Base-by-base conservation (phyloP, 225 moss, liverwort and hornwort genomes). In the Bryoerythrophyllum caledonicum region DNA sequence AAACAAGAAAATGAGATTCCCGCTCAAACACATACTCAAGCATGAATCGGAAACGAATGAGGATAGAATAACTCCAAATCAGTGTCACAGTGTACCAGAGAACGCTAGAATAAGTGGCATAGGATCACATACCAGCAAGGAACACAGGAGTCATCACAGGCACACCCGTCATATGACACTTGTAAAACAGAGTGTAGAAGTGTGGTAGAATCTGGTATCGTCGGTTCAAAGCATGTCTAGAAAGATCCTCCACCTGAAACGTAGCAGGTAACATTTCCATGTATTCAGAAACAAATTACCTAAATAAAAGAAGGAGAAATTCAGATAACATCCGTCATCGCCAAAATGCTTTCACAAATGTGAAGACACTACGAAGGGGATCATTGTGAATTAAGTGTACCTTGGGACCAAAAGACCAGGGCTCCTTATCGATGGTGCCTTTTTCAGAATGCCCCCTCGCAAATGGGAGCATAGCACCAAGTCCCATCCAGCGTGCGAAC, bases 331-430 rank as follows among this genome's bases (percentile, higher is more conserved):
- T 32, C 35, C 10, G 23, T 46, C 44, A 28, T 28, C 67, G 21
- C 17, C 37, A 67, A 76, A 34, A 27, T 41, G 56, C 67, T 16
- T 17, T 44, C 30, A 28, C 6, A 52, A 35, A 23, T 35, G 16
- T 14, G 30, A 5, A 35, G 41, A 54, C 27, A 4, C 23, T n/a
- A 9, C 10, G 61, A 3, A 54, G 7, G n/a, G 25, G 28, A 54
- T 11, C 16, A 27, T 10, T 51, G 38, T 5, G 32, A 4, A 54
- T 37, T 26, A 1, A 40, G n/a, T 43, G 0, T 55, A 94, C 94
- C 87, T 93, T 91, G 20, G 80, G 79, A n/a, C 95, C 95, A 83
- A 96, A 96, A 34, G 88, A 78, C 95, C 95, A 95, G 58, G 95
- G 95, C 63, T 96, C 95, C 75, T 96, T 93, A 74, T 93, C 91